These are phyloP conservation scores for Suillus luteus DNA, from an alignment of 768 basidiomycete species.

Conservation along the genomic window DNA sequence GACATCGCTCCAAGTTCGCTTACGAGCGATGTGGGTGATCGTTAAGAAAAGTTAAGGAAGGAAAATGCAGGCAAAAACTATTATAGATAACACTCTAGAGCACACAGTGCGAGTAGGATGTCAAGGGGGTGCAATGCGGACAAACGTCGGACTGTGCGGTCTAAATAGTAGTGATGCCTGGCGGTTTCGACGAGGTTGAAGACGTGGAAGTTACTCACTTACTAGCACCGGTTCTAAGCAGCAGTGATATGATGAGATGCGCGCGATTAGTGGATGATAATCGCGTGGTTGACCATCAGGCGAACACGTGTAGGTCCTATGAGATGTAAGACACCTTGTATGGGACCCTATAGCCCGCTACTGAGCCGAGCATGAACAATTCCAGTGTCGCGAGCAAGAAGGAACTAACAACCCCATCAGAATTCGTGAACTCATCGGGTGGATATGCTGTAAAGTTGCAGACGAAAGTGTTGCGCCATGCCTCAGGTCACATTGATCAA, in stretches of 20 bases:
- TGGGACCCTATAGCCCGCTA: background rate
- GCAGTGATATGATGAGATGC: slow-evolving; percentile 35
- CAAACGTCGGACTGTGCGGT: slow-evolving; percentile 23
- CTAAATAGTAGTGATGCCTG: slow-evolving; percentile 37
- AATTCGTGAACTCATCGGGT: background rate
- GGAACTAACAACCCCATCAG: background rate
- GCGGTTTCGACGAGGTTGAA: slow-evolving; percentile 37
- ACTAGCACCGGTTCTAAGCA: slow-evolving; percentile 22
- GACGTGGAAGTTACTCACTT: slow-evolving; percentile 25
- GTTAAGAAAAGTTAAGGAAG: slow-evolving; percentile 14
- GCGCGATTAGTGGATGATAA: slow-evolving; percentile 35
- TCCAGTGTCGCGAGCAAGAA: background rate
- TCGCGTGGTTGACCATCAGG: slow-evolving; percentile 36
- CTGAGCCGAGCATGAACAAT: background rate
- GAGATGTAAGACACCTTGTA: background rate
- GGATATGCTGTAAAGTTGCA: background rate
- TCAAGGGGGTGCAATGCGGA: slow-evolving; percentile 24
- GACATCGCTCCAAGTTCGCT: slow-evolving; percentile 27
- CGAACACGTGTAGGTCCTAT: slow-evolving; percentile 30
- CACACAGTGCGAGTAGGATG: slow-evolving; percentile 14
- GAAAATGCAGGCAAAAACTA: background rate
- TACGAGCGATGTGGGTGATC: background rate
- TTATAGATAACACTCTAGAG: slow-evolving; percentile 15
- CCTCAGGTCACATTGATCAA: background rate
- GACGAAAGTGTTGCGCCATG: background rate